A percentile compares a stretch with the other conserved stretches of the same genome.
Conservation (phyloP, 805 yeast species). For the Yarrowia deformans region DNA sequence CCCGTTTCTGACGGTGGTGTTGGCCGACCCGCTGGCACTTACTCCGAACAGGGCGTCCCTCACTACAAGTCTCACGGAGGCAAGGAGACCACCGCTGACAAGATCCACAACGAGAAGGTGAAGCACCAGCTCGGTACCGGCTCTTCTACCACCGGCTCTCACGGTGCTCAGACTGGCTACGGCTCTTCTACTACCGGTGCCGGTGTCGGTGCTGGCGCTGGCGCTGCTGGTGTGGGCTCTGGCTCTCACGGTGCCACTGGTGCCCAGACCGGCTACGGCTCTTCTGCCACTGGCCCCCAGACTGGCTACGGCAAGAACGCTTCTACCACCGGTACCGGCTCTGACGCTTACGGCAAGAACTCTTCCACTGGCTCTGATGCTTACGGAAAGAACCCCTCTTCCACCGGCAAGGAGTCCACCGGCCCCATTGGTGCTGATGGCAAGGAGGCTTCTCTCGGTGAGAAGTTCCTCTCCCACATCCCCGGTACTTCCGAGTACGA, state of each 20-base stretch:
- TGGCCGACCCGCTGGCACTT: constrained; percentile 29
- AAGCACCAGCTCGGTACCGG: constrained; percentile 10
- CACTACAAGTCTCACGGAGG: constrained; percentile 36
- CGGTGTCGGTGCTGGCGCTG: too few relatives aligned
- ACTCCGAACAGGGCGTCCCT: constrained; percentile 32
- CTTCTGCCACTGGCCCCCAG: not conserved
- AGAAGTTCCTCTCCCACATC: constrained; percentile 10
- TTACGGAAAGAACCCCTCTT: not conserved
- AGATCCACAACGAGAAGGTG: constrained; percentile 32
- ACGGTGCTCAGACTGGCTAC: not conserved
- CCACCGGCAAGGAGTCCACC: not conserved
- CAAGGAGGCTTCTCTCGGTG: constrained; percentile 34
- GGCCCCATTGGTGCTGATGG: not conserved
- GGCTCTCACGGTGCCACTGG: not conserved
- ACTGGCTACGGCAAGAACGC: not conserved
- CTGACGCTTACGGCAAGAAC: constrained; percentile 16
- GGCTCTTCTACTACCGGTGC: constrained; percentile 5
- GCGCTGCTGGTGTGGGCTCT: too few relatives aligned
- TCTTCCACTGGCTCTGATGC: constrained; percentile 4
- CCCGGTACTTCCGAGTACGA: constrained; percentile 39
- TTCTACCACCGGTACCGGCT: not conserved
- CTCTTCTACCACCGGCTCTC: constrained; percentile 7
- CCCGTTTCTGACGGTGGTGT: constrained; percentile 6
- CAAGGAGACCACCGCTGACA: constrained; percentile 14
- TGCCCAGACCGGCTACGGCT: constrained; percentile 13